These are phyloP conservation scores for Gynostemma pentaphyllum DNA, from an alignment of 306 rosid genomes.

Conservation along the genomic window DNA sequence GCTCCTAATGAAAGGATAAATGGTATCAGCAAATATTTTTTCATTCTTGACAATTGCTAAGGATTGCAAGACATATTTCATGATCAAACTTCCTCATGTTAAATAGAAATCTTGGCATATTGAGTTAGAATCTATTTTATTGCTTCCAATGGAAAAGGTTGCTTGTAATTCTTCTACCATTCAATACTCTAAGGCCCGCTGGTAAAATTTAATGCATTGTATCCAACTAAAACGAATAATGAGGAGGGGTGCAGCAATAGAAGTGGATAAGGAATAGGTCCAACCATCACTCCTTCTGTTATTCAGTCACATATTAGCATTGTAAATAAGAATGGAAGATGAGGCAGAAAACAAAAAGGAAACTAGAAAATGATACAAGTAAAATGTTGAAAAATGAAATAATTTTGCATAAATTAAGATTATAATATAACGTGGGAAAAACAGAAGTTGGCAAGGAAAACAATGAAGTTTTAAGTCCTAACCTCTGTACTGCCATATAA, in stretches of 20 bases:
- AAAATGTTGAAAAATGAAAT: not conserved
- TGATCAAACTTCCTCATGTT: not conserved
- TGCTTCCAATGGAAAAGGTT: not conserved
- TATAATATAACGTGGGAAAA: no score
- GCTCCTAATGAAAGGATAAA: not conserved
- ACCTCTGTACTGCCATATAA: slow-evolving; percentile 94
- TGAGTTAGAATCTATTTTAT: not conserved
- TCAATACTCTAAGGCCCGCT: not conserved
- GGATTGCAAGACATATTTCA: not conserved
- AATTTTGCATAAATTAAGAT: not conserved
- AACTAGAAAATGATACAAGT: slow-evolving; percentile 1
- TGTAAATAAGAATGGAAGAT: not conserved
- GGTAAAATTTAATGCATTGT: not conserved
- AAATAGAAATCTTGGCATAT: not conserved
- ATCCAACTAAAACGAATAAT: not conserved
- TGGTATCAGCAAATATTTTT: not conserved
- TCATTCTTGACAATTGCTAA: not conserved
- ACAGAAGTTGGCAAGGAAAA: no score
- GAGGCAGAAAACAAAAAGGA: not conserved
- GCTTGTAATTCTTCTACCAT: not conserved
- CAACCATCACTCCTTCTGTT: not conserved
- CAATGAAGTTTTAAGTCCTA: slow-evolving; percentile 9
- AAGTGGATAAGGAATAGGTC: not conserved
- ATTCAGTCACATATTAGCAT: not conserved
- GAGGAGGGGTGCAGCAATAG: not conserved